phyloP scores from a whole-genome alignment of 306 rosid genomes.

The Psophocarpus tetragonolobus region DNA sequence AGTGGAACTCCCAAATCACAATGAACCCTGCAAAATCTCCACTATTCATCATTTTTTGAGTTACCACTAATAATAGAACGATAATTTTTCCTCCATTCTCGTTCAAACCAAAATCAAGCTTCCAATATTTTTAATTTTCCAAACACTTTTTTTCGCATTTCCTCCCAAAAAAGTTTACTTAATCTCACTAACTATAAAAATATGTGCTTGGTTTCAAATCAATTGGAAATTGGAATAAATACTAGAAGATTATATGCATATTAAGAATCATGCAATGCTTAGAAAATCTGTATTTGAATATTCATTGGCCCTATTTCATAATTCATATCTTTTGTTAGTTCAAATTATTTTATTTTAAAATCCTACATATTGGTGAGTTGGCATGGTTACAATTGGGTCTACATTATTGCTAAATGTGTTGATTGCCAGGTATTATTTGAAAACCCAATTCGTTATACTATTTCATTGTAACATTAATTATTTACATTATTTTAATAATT shows the following conservation, averaged over 20 bases:
- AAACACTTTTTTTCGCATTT: too few relatives aligned
- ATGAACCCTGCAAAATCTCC: too few relatives aligned
- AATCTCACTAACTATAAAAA: neutral
- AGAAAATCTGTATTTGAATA: neutral
- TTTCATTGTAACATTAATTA: neutral
- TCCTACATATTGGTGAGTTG: constrained; percentile 74
- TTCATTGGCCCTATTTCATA: neutral
- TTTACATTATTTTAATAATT: neutral
- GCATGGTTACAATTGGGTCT: constrained; percentile 80
- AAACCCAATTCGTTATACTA: neutral
- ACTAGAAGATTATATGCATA: neutral
- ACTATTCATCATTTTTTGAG: constrained; percentile 75
- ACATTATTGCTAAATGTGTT: constrained; percentile 74
- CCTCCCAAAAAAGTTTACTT: too few relatives aligned
- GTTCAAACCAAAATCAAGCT: too few relatives aligned
- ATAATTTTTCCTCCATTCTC: constrained; percentile 43
- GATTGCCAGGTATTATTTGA: constrained; percentile 66
- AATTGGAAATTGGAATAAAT: neutral
- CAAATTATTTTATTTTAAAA: neutral
- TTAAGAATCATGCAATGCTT: neutral
- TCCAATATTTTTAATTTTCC: too few relatives aligned
- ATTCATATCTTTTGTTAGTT: neutral
- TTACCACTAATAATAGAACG: constrained; percentile 76
- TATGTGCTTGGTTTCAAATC: neutral
- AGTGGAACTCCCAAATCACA: too few relatives aligned